phyloP scores from a whole-genome alignment of 495 filamentous ascomycete genomes.

The Clavariopsis aquatica region DNA sequence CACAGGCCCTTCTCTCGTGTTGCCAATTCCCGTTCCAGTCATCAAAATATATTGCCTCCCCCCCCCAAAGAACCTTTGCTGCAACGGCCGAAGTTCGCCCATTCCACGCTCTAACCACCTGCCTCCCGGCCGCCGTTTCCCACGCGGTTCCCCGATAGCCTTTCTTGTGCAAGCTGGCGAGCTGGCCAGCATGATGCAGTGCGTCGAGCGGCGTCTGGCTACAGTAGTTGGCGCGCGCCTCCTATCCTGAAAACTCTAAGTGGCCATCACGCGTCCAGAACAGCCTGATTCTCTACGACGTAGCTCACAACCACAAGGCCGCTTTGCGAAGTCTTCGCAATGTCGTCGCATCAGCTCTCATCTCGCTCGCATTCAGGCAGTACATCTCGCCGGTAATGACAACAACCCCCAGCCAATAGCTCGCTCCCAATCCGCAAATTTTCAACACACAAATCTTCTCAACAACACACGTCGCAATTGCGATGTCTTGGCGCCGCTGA shows the following conservation, averaged over 20 bases:
- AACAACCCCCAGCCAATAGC: slow-evolving; percentile 19
- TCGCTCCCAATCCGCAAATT: slow-evolving; percentile 9
- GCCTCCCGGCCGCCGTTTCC: too few relatives aligned
- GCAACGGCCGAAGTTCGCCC: neutral
- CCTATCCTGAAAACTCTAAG: neutral
- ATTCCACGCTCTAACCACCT: too few relatives aligned
- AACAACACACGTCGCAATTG: slow-evolving; percentile 12
- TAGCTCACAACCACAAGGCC: neutral
- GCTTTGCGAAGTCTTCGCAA: neutral
- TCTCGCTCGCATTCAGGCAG: slow-evolving; percentile 29
- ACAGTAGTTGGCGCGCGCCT: neutral
- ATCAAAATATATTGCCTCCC: slow-evolving; percentile 30
- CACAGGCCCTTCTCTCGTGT: slow-evolving; percentile 22
- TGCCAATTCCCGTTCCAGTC: slow-evolving; percentile 2
- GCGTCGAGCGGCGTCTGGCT: too few relatives aligned
- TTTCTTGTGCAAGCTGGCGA: too few relatives aligned
- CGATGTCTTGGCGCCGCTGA: neutral
- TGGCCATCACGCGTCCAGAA: neutral
- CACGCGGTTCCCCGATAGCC: too few relatives aligned
- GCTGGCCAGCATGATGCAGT: too few relatives aligned
- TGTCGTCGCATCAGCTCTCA: neutral
- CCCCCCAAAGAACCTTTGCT: neutral
- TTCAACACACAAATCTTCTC: slow-evolving; percentile 16
- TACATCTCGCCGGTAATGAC: slow-evolving; percentile 20
- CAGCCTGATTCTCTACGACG: neutral